phyloP scores from a whole-genome alignment of 2,329 filamentous ascomycete genomes.

The Fusarium subtropicale region DNA sequence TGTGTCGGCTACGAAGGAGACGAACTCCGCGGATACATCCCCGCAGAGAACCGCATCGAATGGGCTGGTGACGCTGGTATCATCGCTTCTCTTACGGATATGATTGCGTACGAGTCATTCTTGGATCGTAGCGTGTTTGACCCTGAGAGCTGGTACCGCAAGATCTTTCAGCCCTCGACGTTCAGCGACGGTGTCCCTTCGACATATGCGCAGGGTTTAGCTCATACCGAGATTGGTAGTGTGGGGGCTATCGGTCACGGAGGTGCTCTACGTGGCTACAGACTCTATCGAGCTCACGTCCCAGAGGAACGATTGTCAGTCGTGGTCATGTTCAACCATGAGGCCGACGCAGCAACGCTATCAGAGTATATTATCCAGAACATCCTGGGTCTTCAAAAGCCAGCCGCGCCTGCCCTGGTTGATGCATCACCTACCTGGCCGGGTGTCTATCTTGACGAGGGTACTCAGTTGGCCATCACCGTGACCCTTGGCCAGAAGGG shows the following conservation, averaged over 20 bases:
- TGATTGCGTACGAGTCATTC: conserved; percentile 31
- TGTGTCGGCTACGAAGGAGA: conserved; percentile 32
- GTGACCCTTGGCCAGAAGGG: conserved; percentile 15
- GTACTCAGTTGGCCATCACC: conserved; percentile 29
- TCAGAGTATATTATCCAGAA: conserved; percentile 16
- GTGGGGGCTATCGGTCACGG: conserved; percentile 20
- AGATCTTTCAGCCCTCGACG: conserved; percentile 19
- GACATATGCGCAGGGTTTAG: conserved; percentile 19
- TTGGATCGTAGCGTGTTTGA: conserved; percentile 25
- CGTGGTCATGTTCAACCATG: conserved; percentile 33
- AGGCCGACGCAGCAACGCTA: conserved; percentile 24
- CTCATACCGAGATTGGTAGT: conserved; percentile 22
- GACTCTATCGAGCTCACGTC: conserved; percentile 24
- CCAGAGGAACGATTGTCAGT: conserved; percentile 31
- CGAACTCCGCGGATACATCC: conserved; percentile 21
- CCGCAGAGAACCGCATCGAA: conserved; percentile 28
- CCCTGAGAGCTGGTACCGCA: conserved; percentile 25
- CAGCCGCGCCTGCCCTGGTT: conserved; percentile 8
- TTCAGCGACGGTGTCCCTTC: conserved; percentile 28
- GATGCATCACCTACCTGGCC: conserved; percentile 14
- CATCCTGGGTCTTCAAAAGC: conserved; percentile 20
- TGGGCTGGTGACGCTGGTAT: conserved; percentile 35
- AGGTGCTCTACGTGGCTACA: conserved; percentile 30
- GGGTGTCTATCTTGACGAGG: conserved; percentile 24
- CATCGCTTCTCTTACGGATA: conserved; percentile 28